A percentile compares a stretch with the other conserved stretches of the same genome.
Evolutionary conservation across 140 eudicot genomes (phyloP).

Genomic region (Cichorium intybus): DNA sequence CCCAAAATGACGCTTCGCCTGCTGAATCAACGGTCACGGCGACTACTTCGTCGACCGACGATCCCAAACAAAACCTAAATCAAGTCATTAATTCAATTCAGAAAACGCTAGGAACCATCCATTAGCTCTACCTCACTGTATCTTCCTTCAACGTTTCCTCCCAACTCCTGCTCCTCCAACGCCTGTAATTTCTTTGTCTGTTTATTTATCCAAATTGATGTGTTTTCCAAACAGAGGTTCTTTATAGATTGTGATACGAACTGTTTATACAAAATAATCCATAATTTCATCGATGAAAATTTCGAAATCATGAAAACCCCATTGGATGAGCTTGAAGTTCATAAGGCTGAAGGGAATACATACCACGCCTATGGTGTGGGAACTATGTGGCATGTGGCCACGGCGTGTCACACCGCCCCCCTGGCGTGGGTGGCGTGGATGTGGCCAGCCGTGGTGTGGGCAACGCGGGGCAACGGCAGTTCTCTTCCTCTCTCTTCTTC

Average conservation of each 20-base stretch:
- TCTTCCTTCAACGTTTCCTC: slow-evolving; percentile 78
- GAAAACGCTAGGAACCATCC: slow-evolving; percentile 63
- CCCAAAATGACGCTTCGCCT: slow-evolving; percentile 48
- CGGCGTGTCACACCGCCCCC: too few relatives aligned
- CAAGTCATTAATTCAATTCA: slow-evolving; percentile 64
- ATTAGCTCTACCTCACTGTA: slow-evolving; percentile 84
- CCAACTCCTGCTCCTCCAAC: slow-evolving; percentile 82
- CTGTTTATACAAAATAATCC: background rate
- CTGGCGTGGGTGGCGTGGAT: too few relatives aligned
- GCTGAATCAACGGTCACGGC: slow-evolving; percentile 38
- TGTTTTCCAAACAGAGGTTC: slow-evolving; percentile 6
- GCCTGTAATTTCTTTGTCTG: slow-evolving; percentile 43
- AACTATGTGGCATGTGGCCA: too few relatives aligned
- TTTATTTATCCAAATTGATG: background rate
- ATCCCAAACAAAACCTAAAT: slow-evolving; percentile 62
- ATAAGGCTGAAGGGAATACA: too few relatives aligned
- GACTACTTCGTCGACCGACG: slow-evolving; percentile 46
- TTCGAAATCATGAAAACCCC: too few relatives aligned
- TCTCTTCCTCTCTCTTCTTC: too few relatives aligned
- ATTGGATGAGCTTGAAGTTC: too few relatives aligned
- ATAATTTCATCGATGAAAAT: too few relatives aligned
- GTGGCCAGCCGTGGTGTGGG: too few relatives aligned
- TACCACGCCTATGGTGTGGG: too few relatives aligned
- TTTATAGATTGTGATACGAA: background rate
- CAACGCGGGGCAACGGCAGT: too few relatives aligned